Evolutionary conservation across 2,329 filamentous ascomycete genomes (phyloP).

Genomic region (Aspergillus costaricaensis): DNA sequence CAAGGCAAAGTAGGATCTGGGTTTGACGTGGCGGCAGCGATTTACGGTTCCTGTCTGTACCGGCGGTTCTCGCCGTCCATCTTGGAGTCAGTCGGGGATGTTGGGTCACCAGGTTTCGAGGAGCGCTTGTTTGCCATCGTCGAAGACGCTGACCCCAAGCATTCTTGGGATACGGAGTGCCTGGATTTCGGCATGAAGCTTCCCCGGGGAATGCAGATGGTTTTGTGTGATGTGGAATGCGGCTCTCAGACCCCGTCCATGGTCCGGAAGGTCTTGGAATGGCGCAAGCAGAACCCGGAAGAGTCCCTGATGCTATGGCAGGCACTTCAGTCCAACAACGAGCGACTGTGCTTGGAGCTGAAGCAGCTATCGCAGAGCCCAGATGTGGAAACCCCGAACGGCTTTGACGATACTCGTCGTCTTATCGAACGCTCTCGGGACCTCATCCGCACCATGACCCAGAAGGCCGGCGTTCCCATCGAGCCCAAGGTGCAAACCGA

Average conservation of each 20-base stretch:
- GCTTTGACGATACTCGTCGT: constrained; percentile 56
- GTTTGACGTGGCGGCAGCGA: constrained; percentile 91
- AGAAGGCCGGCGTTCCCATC: constrained; percentile 74
- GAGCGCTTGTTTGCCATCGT: constrained; percentile 66
- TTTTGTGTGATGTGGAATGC: constrained; percentile 96
- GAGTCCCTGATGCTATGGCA: constrained; percentile 70
- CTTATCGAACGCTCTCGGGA: constrained; percentile 55
- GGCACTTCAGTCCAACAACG: constrained; percentile 72
- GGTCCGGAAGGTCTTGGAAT: constrained; percentile 87
- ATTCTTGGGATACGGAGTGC: constrained; percentile 78
- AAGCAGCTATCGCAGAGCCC: constrained; percentile 52
- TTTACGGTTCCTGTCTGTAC: constrained; percentile 89
- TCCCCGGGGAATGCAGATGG: constrained; percentile 71
- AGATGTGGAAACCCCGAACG: constrained; percentile 44
- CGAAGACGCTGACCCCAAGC: constrained; percentile 54
- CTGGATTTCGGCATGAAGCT: constrained; percentile 68
- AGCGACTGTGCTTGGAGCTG: constrained; percentile 67
- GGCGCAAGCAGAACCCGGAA: constrained; percentile 67
- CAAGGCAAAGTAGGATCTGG: constrained; percentile 96
- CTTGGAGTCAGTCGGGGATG: constrained; percentile 66
- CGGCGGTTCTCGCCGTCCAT: constrained; percentile 84
- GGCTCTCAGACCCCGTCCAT: constrained; percentile 91
- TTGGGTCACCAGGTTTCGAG: constrained; percentile 67
- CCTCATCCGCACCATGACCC: constrained; percentile 75
- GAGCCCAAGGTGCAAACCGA: constrained; percentile 85